These are phyloP conservation scores for Geotrichum europaeum DNA, from an alignment of 1,139 yeast species.

Conservation along the genomic window DNA sequence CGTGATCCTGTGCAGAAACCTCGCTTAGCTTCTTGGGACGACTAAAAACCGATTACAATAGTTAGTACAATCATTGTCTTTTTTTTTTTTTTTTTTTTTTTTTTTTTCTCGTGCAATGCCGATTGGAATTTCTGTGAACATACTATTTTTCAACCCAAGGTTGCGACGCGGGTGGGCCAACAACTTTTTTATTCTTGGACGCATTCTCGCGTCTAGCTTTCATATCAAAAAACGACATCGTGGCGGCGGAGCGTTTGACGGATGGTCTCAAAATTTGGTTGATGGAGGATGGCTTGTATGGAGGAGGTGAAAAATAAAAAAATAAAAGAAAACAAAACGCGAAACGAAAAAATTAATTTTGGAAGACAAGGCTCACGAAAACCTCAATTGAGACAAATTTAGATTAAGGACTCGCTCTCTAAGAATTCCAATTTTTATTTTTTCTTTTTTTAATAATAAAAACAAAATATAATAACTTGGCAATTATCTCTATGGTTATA, in stretches of 20 bases:
- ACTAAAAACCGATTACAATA: constrained; percentile 25
- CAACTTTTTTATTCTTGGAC: constrained; percentile 4
- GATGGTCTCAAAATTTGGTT: background rate
- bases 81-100: background rate
- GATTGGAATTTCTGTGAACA: constrained; percentile 21
- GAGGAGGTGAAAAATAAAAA: background rate
- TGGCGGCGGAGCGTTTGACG: background rate
- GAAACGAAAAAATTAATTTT: background rate
- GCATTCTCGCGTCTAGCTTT: constrained; percentile 15
- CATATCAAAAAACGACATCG: constrained; percentile 19
- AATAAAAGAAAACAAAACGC: constrained; percentile 1
- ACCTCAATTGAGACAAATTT: background rate
- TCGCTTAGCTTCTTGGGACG: constrained; percentile 82
- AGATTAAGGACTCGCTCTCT: background rate
- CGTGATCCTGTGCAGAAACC: constrained; percentile 87
- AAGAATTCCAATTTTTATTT: background rate
- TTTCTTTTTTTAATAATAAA: background rate
- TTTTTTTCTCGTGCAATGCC: background rate
- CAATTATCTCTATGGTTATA: background rate
- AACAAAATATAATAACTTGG: background rate
- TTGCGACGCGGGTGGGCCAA: constrained; percentile 3
- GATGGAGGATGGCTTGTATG: background rate
- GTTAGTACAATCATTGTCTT: background rate
- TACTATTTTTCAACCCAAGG: constrained; percentile 78
- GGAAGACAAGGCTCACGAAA: background rate